Conservation (phyloP, 1,284 basidiomycete species). For the Leccinum griseonigrum region DNA sequence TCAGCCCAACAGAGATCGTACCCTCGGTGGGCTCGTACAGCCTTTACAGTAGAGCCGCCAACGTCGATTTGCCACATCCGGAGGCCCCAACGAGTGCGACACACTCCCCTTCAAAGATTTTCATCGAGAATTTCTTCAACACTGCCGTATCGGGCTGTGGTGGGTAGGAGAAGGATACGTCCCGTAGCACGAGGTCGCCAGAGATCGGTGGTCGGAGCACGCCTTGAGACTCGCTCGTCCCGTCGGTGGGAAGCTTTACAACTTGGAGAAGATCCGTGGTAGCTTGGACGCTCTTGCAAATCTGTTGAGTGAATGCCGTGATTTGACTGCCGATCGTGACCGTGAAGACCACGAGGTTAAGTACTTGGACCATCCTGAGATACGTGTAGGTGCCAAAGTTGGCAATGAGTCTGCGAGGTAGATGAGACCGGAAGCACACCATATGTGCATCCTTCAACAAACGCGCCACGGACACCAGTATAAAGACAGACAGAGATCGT, state of each 20-base stretch:
- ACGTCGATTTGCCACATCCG: slow-evolving; percentile 87
- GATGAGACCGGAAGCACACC: slow-evolving; percentile 82
- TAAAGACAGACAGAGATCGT: slow-evolving; percentile 61
- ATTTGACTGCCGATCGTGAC: slow-evolving; percentile 90
- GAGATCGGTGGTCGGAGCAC: slow-evolving; percentile 63
- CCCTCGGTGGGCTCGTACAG: slow-evolving; percentile 80
- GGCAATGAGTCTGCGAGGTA: slow-evolving; percentile 86
- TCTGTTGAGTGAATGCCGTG: slow-evolving; percentile 81
- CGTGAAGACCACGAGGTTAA: slow-evolving; percentile 91
- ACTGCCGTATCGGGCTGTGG: slow-evolving; percentile 72
- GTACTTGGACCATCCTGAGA: too few relatives aligned
- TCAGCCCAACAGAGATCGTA: slow-evolving; percentile 54
- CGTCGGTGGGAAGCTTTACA: slow-evolving; percentile 52
- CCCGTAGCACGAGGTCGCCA: slow-evolving; percentile 65
- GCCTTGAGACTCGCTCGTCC: slow-evolving; percentile 71
- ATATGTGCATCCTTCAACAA: slow-evolving; percentile 81
- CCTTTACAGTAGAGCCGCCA: slow-evolving; percentile 79
- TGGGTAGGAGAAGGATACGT: slow-evolving; percentile 83
- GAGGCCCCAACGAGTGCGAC: slow-evolving; percentile 88
- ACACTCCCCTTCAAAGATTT: slow-evolving; percentile 69
- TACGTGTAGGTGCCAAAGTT: slow-evolving; percentile 82
- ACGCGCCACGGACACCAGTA: slow-evolving; percentile 75
- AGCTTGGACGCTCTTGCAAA: slow-evolving; percentile 79
- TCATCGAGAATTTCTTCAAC: slow-evolving; percentile 64
- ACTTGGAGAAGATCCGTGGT: slow-evolving; percentile 76